Evolutionary conservation across 495 filamentous ascomycete genomes (phyloP).

Genomic region (Ramalina intermedia): DNA sequence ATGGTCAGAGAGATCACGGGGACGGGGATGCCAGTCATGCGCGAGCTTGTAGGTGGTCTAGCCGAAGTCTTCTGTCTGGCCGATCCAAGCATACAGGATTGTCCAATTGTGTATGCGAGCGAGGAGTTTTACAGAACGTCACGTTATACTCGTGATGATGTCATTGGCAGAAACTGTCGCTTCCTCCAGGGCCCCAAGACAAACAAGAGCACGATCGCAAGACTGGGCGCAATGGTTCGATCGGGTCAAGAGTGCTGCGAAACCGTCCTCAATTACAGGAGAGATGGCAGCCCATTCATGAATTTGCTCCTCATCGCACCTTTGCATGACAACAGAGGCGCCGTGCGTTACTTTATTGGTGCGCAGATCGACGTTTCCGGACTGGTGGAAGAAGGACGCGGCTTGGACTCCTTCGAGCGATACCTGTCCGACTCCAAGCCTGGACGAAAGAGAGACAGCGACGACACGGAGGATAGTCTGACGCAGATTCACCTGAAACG

Average conservation of each 20-base stretch:
- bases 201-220: slow-evolving; percentile 26
- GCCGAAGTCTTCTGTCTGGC: slow-evolving; percentile 68
- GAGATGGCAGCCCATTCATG: slow-evolving; percentile 55
- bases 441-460: slow-evolving; percentile 14
- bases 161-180: slow-evolving; percentile 45
- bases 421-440: slow-evolving; percentile 14
- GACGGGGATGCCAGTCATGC: slow-evolving; percentile 38
- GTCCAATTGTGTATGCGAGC: slow-evolving; percentile 66
- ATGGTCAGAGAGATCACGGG: slow-evolving; percentile 45
- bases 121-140: slow-evolving; percentile 53
- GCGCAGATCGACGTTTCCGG: slow-evolving; percentile 49
- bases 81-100: slow-evolving; percentile 56
- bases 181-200: slow-evolving; percentile 51
- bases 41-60: slow-evolving; percentile 52
- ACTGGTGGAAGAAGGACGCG: slow-evolving; percentile 40
- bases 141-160: slow-evolving; percentile 44
- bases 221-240: slow-evolving; percentile 34
- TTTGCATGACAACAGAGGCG: slow-evolving; percentile 43
- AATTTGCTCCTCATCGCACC: slow-evolving; percentile 51
- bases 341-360: slow-evolving; percentile 45
- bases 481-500: slow-evolving; percentile 6
- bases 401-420: slow-evolving; percentile 38
- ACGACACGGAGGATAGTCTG: slow-evolving; percentile 1
- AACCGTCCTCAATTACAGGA: slow-evolving; percentile 17
- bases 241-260: slow-evolving; percentile 42